Conservation (phyloP, 768 basidiomycete species). For the Auriscalpium vulgare region DNA sequence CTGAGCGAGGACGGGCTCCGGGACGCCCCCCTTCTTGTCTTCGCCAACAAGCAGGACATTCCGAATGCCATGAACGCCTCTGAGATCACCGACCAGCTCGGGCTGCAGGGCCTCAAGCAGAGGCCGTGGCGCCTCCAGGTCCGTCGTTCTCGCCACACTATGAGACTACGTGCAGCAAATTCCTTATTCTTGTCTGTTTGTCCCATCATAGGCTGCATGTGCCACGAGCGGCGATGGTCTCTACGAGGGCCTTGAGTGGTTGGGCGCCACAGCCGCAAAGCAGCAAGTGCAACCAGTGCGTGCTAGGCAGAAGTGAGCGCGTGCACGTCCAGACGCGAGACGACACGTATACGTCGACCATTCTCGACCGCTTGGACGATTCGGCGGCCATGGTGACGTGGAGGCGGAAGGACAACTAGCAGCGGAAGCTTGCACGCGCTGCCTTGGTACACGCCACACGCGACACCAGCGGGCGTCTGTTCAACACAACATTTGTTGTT, state of each 20-base stretch:
- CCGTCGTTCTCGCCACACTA: constrained; percentile 20
- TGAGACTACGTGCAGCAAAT: not conserved
- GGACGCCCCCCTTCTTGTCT: constrained; percentile 95
- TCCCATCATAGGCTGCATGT: constrained; percentile 71
- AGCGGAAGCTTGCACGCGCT: no score
- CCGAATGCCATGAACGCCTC: constrained; percentile 99
- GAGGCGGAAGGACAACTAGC: no score
- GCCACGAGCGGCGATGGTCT: constrained; percentile 98
- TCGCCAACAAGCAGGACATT: constrained; percentile 99
- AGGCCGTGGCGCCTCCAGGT: constrained; percentile 98
- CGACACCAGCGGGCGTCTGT: no score
- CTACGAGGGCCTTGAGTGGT: constrained; percentile 97
- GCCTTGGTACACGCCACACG: no score
- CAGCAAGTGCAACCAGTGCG: no score
- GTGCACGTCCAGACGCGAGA: no score
- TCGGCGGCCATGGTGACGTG: no score
- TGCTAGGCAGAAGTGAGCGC: no score
- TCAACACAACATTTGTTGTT: no score
- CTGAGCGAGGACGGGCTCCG: constrained; percentile 99
- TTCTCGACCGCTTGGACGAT: no score
- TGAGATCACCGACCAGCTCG: constrained; percentile 99
- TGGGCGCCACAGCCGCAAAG: no score
- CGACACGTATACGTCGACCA: no score
- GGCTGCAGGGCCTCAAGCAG: constrained; percentile 94
- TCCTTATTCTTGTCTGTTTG: constrained; percentile 10